These are phyloP conservation scores for Pseudotulostoma volvatum DNA, from an alignment of 495 filamentous ascomycete genomes.

Conservation along the genomic window DNA sequence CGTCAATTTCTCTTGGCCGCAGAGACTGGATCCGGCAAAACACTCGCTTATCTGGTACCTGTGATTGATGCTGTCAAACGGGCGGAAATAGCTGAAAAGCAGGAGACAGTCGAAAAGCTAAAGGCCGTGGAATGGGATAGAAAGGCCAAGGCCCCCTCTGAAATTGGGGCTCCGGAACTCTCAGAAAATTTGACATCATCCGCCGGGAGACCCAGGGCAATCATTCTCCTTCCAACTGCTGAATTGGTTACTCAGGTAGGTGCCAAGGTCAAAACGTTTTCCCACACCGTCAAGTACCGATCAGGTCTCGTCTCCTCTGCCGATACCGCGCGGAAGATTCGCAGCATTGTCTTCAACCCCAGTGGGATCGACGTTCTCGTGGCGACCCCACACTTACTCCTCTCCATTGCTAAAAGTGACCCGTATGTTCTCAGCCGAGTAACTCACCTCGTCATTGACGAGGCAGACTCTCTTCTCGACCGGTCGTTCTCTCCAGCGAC, in stretches of 20 bases:
- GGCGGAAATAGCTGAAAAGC: slow-evolving; percentile 46
- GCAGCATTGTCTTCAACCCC: slow-evolving; percentile 65
- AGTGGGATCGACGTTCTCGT: slow-evolving; percentile 73
- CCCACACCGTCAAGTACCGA: slow-evolving; percentile 70
- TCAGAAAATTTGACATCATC: slow-evolving; percentile 52
- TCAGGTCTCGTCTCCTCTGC: slow-evolving; percentile 63
- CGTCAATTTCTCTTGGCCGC: slow-evolving; percentile 78
- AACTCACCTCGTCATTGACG: slow-evolving; percentile 73
- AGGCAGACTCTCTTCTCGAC: slow-evolving; percentile 90
- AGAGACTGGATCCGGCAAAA: slow-evolving; percentile 95
- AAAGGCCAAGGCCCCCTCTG: slow-evolving; percentile 31
- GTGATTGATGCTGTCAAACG: slow-evolving; percentile 68
- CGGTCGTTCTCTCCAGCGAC: slow-evolving; percentile 77
- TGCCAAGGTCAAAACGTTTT: slow-evolving; percentile 56
- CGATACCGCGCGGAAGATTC: slow-evolving; percentile 62
- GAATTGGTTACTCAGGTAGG: slow-evolving; percentile 87
- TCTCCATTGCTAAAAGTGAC: slow-evolving; percentile 68
- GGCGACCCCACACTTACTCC: slow-evolving; percentile 74
- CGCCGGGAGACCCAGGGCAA: slow-evolving; percentile 59
- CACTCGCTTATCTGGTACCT: slow-evolving; percentile 77
- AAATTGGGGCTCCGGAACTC: slow-evolving; percentile 37
- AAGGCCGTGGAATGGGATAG: slow-evolving; percentile 32
- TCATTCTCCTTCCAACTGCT: slow-evolving; percentile 85
- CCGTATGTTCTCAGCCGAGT: slow-evolving; percentile 82
- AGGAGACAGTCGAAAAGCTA: slow-evolving; percentile 34